Base-by-base conservation (phyloP, 2,329 filamentous ascomycete genomes). In the Penicillium capsulatum region DNA sequence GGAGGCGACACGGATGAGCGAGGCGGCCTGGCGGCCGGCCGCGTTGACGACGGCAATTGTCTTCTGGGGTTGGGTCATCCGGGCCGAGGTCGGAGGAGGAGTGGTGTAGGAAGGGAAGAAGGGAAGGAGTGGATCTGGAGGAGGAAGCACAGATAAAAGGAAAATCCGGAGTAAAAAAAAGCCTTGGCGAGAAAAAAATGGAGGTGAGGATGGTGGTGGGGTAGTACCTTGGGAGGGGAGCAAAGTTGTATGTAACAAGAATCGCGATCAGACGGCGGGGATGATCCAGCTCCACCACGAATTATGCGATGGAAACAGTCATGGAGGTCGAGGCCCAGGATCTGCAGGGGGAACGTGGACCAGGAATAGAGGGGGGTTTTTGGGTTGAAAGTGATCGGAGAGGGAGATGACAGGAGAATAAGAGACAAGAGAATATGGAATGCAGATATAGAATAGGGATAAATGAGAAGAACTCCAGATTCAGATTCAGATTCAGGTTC, bases 21-120 rank as follows among this genome's bases (percentile, higher is more conserved):
- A 96, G 42, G 91, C 91, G 50, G 91, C 89, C 74, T 98, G 92
- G 57, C 92, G 86, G 60, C 92, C 92, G 64, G 88, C 91, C 62
- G 88, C 88, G 70, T 97, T 97, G 71, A 97, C 90, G 60, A 95
- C 83, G 61, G 90, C 91, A 59, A 94, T 88, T 39, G 86, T 92
- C 71, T 90, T 92, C 61, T 78, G 75, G 31, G 62, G 58, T 59
- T 65, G 64, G 55, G 64, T 65, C 65, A 68, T 68, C 50, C 55
- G 60, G 53, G 41, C 36, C 31, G 36, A 19, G 42, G 38, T 38
- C 17, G 32, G 27, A 8, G 14, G 17, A 14, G 38, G 34, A 40
- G n/a, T 22, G 31, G 42, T 37, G 29, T 26, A 36, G 16, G 37
- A 36, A 41, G 39, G 31, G 19, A 9, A 13, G 15, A n/a, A 44